Conservation (phyloP, 208 protist genomes). For the Trypanosoma conorhini region DNA sequence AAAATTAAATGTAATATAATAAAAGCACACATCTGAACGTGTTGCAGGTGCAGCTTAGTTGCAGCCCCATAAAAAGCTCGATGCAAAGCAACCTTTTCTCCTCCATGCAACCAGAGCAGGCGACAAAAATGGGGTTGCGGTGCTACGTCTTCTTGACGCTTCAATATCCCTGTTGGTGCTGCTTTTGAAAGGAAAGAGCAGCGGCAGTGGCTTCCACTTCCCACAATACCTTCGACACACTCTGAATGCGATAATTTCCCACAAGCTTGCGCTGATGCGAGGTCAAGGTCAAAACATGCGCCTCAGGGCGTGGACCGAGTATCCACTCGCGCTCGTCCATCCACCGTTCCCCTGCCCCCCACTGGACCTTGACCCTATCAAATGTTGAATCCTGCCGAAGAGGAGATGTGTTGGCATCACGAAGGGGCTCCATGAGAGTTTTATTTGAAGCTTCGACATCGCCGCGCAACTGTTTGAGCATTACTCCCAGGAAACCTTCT, state of each 20-base stretch:
- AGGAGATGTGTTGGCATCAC: too few species aligned
- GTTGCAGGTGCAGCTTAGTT: neutral
- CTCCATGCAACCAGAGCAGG: neutral
- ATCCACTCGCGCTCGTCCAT: slow-evolving; percentile 20
- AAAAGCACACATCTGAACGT: neutral
- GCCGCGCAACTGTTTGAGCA: neutral
- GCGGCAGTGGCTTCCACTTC: slow-evolving; percentile 1
- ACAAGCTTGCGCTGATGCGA: slow-evolving; percentile 12
- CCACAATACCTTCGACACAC: slow-evolving; percentile 13
- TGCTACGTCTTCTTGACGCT: neutral
- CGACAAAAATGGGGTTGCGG: neutral
- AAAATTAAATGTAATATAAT: neutral
- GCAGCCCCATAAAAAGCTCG: too few species aligned
- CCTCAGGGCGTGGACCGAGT: neutral
- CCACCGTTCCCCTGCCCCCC: slow-evolving; percentile 19
- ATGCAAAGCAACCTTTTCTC: neutral
- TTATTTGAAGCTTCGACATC: neutral
- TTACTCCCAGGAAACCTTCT: slow-evolving; percentile 12
- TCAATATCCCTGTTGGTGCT: neutral
- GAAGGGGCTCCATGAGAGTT: neutral
- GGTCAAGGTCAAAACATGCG: slow-evolving; percentile 1
- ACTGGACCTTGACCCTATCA: neutral
- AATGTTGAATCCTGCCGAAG: slow-evolving; percentile 8
- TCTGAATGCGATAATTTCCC: slow-evolving; percentile 10
- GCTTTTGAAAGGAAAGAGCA: slow-evolving; percentile 11